Base-by-base conservation (phyloP, 1,139 yeast genomes). In the Yamadazyma atlantica region DNA sequence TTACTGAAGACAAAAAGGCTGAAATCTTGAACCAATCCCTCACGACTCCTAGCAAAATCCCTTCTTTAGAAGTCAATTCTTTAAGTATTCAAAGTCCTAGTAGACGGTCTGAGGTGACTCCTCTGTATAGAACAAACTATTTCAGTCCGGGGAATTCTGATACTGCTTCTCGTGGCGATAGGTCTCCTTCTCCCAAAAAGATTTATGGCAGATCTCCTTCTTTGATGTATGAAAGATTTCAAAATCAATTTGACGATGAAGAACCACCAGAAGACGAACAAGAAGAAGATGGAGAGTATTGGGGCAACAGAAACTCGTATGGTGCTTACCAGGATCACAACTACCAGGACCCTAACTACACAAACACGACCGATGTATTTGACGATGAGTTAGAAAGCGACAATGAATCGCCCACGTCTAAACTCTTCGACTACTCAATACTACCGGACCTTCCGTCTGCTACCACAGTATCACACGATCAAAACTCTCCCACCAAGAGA, bases 371-470 rank as follows among this genome's bases (percentile, higher is more conserved):
- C 26, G 39, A 48, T 32, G 44, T 42, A 28, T 36, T 48, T 27
- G 43, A 49, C 30, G 49, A 41, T 17, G 50, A 52, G 18, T 13
- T 28, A 16, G 30, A 28, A 5, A 28, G 30, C 13, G 30, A 28
- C 10, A 12, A n/a, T 11, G 62, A 55, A 23, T 54, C 64, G 3
- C 68, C 70, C 2, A 59, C 55, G 10, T 51, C 62, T 5, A 54
- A 57, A 35, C 22, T 47, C 10, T 70, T 70, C 49, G 75, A 70
- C 46, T 69, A 64, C 44, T 61, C 73, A 3, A 59, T 60, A 5
- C 49, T 70, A 16, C 75, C 77, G 1, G 75, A 69, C 35, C 44
- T 70, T n/a, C 75, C 49, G 15, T 36, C 45, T 4, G 33, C 44
- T 13, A 36, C 44, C 10, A 36, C 51, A 10, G 31, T 41, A 5